Evolutionary conservation across 805 yeast genomes (phyloP).

Genomic region (Scheffersomyces coipomensis): DNA sequence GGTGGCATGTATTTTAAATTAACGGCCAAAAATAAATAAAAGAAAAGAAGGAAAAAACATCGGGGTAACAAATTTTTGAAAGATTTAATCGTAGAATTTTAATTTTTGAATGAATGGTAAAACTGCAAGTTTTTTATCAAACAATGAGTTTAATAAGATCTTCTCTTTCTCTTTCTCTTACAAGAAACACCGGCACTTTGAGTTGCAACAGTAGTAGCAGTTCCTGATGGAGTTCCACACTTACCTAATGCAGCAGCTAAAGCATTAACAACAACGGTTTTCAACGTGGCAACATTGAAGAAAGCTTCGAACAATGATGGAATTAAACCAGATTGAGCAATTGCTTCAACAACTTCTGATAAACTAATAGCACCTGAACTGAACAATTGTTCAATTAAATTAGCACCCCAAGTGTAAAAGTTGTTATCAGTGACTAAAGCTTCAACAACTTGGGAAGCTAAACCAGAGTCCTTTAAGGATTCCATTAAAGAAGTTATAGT

Average conservation of each 20-base stretch:
- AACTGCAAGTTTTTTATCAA: too few species aligned
- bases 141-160: neutral
- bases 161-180: slow-evolving; percentile 21
- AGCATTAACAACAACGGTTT: slow-evolving; percentile 39
- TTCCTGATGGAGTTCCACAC: slow-evolving; percentile 29
- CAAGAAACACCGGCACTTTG: slow-evolving; percentile 8
- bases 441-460: slow-evolving; percentile 36
- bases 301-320: slow-evolving; percentile 35
- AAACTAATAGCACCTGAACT: slow-evolving; percentile 25
- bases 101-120: too few species aligned
- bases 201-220: slow-evolving; percentile 15
- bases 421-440: slow-evolving; percentile 34
- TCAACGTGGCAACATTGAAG: slow-evolving; percentile 36
- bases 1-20: too few species aligned
- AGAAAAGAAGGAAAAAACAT: neutral
- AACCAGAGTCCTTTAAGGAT: slow-evolving; percentile 42
- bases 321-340: slow-evolving; percentile 36
- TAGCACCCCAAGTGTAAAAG: slow-evolving; percentile 39
- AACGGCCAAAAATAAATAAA: too few species aligned
- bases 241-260: slow-evolving; percentile 41
- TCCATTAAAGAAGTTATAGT: slow-evolving; percentile 37
- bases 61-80: too few species aligned
- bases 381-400: slow-evolving; percentile 30
- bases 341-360: slow-evolving; percentile 24
- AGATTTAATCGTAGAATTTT: too few species aligned